Evolutionary conservation across 1,139 yeast genomes (phyloP).

Genomic region (Saccharomyces hybrid): DNA sequence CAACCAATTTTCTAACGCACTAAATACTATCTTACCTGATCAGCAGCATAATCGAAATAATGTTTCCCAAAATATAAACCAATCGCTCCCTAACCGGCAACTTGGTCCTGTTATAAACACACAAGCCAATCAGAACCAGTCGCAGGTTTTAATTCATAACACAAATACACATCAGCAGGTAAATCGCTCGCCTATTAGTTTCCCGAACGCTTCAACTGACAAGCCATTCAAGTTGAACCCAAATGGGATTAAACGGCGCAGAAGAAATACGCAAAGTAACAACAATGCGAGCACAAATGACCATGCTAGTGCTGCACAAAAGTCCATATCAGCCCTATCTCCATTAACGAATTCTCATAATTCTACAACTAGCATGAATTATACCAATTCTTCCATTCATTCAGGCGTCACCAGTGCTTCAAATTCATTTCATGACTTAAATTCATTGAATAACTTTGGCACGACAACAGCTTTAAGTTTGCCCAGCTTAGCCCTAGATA

Average conservation of each 20-base stretch:
- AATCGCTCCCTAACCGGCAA: not conserved
- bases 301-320: slow-evolving; percentile 2
- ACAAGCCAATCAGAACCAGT: not conserved
- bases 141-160: not conserved
- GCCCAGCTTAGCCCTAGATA: not conserved
- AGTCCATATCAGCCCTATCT: slow-evolving; percentile 2
- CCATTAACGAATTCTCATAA: slow-evolving; percentile 3
- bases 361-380: slow-evolving; percentile 1
- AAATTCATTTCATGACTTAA: slow-evolving; percentile 3
- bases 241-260: slow-evolving; percentile 28
- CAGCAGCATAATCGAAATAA: not conserved
- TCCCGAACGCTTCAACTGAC: not conserved
- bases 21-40: not conserved
- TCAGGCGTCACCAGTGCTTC: slow-evolving; percentile 3
- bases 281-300: not conserved
- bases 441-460: slow-evolving; percentile 2
- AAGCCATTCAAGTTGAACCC: slow-evolving; percentile 26
- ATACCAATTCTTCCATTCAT: not conserved
- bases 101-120: not conserved
- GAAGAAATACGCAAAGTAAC: slow-evolving; percentile 7
- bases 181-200: not conserved
- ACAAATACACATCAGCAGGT: not conserved
- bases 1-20: not conserved
- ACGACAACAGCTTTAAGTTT: not conserved
- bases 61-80: not conserved